Base-by-base conservation (phyloP, 148 eudicot genomes). In the Vaccinium myrtillus region DNA sequence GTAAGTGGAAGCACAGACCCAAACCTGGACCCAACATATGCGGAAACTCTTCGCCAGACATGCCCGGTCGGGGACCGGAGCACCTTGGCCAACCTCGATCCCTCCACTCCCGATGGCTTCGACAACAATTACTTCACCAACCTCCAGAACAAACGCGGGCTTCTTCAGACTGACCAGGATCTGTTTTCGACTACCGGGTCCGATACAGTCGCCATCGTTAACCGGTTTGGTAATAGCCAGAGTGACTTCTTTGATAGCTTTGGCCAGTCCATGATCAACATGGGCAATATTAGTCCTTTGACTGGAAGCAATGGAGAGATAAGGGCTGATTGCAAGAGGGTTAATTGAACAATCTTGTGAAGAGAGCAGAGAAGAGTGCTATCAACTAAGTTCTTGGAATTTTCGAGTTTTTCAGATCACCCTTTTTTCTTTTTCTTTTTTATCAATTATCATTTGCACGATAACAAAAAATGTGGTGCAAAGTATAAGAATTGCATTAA, bases 1-100 rank as follows among this genome's bases (percentile, higher is more conserved):
- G 36, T 61, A n/a, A 88, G 84, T 2, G 87, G 89, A 25, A 46
- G n/a, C 8, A 56, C 91, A 0, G 94, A 92, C 80, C 88, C 91
- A 30, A 83, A 69, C 32, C 79, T 92, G 79, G 81, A 84, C 86
- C 8, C 81, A 3, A 82, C 86, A 48, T 81, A 85, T 5, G 27
- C 84, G 8, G 15, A 82, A 21, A 61, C 86, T 0, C 89, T 92
- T 13, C 79, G 48, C 0, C 82, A 82, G 8, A 67, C 71, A 10
- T 92, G 92, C 85, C 92, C 94, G 0, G 70, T 59, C 19, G 86
- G 84, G 8, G 59, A 2, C 48, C 85, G 54, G 7, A 10, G 7
- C 25, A 6, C 46, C 48, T 54, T 88, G 78, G 25, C 65, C 16
- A 59, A 88, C 74, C 86, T 88, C 19, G 90, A 88, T 32, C 78